A percentile compares a stretch with the other conserved stretches of the same genome.
Conservation (phyloP, 495 filamentous ascomycete genomes). For the Talaromyces ruber region DNA sequence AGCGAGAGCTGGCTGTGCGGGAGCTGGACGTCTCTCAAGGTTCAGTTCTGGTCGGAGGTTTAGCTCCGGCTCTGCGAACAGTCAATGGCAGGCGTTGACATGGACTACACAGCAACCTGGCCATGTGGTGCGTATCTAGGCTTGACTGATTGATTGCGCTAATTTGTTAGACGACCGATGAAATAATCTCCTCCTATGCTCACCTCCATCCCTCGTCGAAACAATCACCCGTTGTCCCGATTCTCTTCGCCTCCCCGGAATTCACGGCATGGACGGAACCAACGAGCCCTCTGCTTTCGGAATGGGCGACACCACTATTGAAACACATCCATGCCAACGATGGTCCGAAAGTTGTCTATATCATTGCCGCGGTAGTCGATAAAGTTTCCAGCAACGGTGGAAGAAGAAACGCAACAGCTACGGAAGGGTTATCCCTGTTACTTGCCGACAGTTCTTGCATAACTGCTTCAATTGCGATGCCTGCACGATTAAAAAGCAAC, state of each 20-base stretch:
- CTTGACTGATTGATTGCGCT: background rate
- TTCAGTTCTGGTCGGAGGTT: background rate
- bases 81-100: background rate
- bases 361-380: conserved; percentile 30
- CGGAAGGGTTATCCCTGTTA: conserved; percentile 29
- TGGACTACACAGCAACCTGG: background rate
- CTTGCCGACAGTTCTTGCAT: conserved; percentile 16
- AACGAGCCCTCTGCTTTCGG: conserved; percentile 19
- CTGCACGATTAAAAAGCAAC: conserved; percentile 23
- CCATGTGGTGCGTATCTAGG: background rate
- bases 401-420: conserved; percentile 7
- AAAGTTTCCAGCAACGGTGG: conserved; percentile 16
- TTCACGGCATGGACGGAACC: conserved; percentile 33
- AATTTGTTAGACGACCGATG: conserved; percentile 14
- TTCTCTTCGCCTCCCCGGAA: conserved; percentile 31
- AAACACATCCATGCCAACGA: background rate
- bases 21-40: background rate
- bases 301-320: conserved; percentile 22
- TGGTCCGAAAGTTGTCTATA: conserved; percentile 11
- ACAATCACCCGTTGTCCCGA: conserved; percentile 13
- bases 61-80: background rate
- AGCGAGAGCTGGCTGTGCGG: background rate
- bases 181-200: conserved; percentile 5
- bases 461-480: conserved; percentile 20
- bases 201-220: conserved; percentile 4